These are phyloP conservation scores for Pseudozyma tsukubaensis DNA, from an alignment of 1,284 basidiomycete genomes.

Conservation along the genomic window DNA sequence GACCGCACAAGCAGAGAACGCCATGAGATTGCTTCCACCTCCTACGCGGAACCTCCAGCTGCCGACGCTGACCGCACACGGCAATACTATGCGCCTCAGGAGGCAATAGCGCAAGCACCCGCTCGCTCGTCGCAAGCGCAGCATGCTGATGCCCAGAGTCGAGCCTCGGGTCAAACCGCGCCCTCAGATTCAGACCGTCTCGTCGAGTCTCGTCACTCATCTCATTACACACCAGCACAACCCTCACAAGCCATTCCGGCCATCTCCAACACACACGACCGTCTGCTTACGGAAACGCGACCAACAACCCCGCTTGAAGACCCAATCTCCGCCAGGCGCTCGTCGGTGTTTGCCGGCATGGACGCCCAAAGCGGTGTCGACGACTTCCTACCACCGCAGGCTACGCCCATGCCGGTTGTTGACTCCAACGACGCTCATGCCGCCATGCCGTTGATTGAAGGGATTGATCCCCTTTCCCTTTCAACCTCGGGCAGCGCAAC, in stretches of 20 bases:
- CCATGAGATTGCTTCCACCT: conserved; percentile 12
- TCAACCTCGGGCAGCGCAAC: conserved; percentile 22
- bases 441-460: conserved; percentile 41
- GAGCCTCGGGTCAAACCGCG: conserved; percentile 3
- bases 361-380: conserved; percentile 39
- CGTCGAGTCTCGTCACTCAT: conserved; percentile 1
- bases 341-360: conserved; percentile 41
- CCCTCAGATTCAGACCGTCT: not conserved
- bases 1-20: conserved; percentile 34
- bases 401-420: conserved; percentile 41
- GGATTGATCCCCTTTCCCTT: conserved; percentile 41
- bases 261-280: conserved; percentile 6
- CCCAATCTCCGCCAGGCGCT: conserved; percentile 31
- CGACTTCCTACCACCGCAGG: conserved; percentile 36
- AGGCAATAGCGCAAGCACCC: conserved; percentile 4
- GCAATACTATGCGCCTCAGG: conserved; percentile 14
- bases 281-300: conserved; percentile 31
- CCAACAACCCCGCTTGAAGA: conserved; percentile 50
- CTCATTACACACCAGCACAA: conserved; percentile 8
- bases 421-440: conserved; percentile 18
- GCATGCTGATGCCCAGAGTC: not conserved
- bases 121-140: not conserved
- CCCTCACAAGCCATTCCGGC: conserved; percentile 5
- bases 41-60: conserved; percentile 8
- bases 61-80: conserved; percentile 19